phyloP scores from a whole-genome alignment of 2,329 filamentous ascomycete genomes.

The Massarina eburnea region DNA sequence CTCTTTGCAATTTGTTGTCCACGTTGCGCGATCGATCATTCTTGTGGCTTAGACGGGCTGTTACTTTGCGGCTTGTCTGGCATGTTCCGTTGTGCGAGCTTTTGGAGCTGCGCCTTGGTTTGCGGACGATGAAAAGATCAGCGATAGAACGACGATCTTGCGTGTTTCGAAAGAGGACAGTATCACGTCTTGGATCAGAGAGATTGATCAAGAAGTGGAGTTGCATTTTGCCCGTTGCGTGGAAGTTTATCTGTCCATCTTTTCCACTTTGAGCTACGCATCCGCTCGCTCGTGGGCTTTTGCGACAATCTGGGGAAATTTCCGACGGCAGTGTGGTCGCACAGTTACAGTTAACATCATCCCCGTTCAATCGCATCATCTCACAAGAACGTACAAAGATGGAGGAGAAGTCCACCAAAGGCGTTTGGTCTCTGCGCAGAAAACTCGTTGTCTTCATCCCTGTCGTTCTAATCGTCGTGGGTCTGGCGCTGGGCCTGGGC shows the following conservation, averaged over 20 bases:
- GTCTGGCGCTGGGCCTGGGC: constrained; percentile 58
- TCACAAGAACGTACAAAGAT: constrained; percentile 7
- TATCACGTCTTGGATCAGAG: neutral
- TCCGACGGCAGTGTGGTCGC: too few relatives aligned
- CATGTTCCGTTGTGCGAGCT: neutral
- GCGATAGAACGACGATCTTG: neutral
- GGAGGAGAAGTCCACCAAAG: constrained; percentile 11
- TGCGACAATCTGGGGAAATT: too few relatives aligned
- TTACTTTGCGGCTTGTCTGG: too few relatives aligned
- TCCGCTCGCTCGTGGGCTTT: too few relatives aligned
- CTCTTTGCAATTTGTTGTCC: too few relatives aligned
- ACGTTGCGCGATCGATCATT: too few relatives aligned
- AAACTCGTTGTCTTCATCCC: constrained; percentile 29
- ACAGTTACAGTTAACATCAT: too few relatives aligned
- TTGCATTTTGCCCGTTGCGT: neutral
- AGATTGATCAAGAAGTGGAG: neutral
- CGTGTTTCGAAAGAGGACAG: neutral
- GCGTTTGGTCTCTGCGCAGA: constrained; percentile 22
- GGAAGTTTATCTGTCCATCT: too few relatives aligned
- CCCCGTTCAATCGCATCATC: neutral
- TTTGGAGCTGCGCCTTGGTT: neutral
- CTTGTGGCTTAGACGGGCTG: too few relatives aligned
- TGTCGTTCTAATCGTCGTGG: constrained; percentile 40
- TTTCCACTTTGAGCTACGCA: too few relatives aligned
- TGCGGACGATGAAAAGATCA: neutral